A percentile compares a stretch with the other conserved stretches of the same genome.
These are phyloP conservation scores for Fusarium sp. DNA, from an alignment of 2,329 filamentous ascomycete species.

Conservation along the genomic window DNA sequence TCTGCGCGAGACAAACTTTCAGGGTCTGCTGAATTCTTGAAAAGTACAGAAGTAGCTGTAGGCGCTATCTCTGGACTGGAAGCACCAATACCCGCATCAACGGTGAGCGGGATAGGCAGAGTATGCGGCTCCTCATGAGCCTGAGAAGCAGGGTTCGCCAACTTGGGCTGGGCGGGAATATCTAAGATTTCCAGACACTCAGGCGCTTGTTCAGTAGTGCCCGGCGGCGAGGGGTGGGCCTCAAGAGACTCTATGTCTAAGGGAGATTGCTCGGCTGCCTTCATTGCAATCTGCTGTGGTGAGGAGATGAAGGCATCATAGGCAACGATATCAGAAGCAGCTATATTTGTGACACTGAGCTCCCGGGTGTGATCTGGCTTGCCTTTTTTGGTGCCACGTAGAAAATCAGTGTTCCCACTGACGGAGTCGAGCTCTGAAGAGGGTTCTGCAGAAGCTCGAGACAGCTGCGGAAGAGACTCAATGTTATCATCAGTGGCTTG, in stretches of 20 bases:
- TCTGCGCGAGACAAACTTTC: slow-evolving; percentile 10
- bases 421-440: neutral
- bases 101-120: neutral
- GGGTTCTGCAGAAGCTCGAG: neutral
- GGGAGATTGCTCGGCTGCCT: neutral
- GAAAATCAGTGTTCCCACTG: neutral
- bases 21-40: neutral
- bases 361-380: neutral
- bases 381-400: neutral
- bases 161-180: neutral
- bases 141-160: neutral
- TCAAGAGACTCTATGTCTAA: neutral
- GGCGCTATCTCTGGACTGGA: neutral
- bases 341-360: neutral
- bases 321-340: neutral
- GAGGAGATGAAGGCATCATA: neutral
- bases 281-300: neutral
- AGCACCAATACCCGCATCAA: neutral
- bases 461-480: neutral
- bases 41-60: neutral
- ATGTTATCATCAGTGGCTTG: neutral
- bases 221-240: neutral
- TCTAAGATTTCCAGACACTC: neutral
- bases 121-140: neutral
- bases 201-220: neutral